Conservation (phyloP, 2,329 filamentous ascomycete species). For the Chrysosporium queenslandicum region DNA sequence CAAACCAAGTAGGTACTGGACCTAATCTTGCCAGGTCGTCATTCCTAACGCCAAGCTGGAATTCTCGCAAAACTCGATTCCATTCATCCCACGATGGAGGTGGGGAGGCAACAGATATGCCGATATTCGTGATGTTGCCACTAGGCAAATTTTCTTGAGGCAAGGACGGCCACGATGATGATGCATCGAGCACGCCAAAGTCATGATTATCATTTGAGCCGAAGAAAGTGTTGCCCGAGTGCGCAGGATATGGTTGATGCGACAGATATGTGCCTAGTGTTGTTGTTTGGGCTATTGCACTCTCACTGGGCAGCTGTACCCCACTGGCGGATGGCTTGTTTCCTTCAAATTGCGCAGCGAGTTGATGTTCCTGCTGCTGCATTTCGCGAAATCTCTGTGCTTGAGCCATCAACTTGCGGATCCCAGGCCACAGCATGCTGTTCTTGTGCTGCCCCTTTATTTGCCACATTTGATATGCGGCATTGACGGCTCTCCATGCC, state of each 20-base stretch:
- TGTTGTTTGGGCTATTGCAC: not conserved
- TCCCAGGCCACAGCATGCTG: constrained; percentile 54
- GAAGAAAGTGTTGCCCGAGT: not conserved
- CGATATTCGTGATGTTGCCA: not conserved
- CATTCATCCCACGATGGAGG: constrained; percentile 17
- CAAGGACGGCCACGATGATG: constrained; percentile 2
- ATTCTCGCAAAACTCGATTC: constrained; percentile 17
- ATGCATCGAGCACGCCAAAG: not conserved
- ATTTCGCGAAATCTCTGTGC: constrained; percentile 46
- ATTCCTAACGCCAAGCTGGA: constrained; percentile 15
- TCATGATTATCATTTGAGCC: not conserved
- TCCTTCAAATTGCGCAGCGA: not conserved
- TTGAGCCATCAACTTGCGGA: constrained; percentile 51
- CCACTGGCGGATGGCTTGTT: not conserved
- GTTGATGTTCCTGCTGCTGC: constrained; percentile 35
- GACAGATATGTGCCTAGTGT: not conserved
- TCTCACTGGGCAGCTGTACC: not conserved
- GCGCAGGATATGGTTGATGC: not conserved
- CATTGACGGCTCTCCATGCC: constrained; percentile 50
- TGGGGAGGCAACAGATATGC: not conserved
- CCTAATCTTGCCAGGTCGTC: not conserved
- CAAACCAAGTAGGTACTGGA: constrained; percentile 15
- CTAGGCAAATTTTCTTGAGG: not conserved
- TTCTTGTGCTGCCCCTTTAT: constrained; percentile 34
- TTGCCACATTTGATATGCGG: constrained; percentile 33